Conservation (phyloP, 1,284 basidiomycete species). For the Apiotrichum siamense region DNA sequence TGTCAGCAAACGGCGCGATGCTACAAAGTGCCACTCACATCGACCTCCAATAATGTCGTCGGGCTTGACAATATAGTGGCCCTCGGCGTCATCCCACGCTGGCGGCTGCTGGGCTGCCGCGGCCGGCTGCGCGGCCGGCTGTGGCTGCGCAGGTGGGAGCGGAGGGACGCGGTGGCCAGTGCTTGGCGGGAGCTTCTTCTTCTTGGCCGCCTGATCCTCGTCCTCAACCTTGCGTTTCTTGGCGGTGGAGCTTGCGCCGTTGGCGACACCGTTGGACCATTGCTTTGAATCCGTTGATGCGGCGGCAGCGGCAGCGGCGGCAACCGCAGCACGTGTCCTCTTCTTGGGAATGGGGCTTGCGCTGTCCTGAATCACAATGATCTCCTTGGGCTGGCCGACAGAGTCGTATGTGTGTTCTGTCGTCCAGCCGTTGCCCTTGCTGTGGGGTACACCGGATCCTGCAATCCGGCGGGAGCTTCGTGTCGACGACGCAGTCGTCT, state of each 20-base stretch:
- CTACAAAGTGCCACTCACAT: slow-evolving; percentile 54
- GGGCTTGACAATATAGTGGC: slow-evolving; percentile 85
- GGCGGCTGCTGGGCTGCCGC: slow-evolving; percentile 35
- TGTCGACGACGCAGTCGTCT: slow-evolving; percentile 15
- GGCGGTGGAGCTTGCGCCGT: slow-evolving; percentile 4
- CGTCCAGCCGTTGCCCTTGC: slow-evolving; percentile 35
- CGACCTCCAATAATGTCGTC: slow-evolving; percentile 77
- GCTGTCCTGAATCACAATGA: slow-evolving; percentile 44
- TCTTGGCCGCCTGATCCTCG: slow-evolving; percentile 20
- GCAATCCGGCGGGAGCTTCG: slow-evolving; percentile 12
- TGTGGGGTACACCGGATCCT: slow-evolving; percentile 5
- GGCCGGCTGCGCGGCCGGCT: not conserved
- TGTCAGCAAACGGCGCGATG: slow-evolving; percentile 10
- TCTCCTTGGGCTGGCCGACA: slow-evolving; percentile 39
- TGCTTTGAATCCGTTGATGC: not conserved
- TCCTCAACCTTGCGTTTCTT: slow-evolving; percentile 42
- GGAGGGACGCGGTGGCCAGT: not conserved
- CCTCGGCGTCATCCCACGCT: slow-evolving; percentile 83
- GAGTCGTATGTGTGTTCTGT: slow-evolving; percentile 43
- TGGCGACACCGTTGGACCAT: slow-evolving; percentile 9
- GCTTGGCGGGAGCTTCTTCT: slow-evolving; percentile 20
- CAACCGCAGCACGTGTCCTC: slow-evolving; percentile 38
- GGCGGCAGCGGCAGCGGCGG: slow-evolving; percentile 20
- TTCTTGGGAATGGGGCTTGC: slow-evolving; percentile 33
- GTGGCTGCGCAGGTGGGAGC: not conserved